Evolutionary conservation across 2,329 filamentous ascomycete species (phyloP).

Genomic region (Ampelomyces quisqualis): DNA sequence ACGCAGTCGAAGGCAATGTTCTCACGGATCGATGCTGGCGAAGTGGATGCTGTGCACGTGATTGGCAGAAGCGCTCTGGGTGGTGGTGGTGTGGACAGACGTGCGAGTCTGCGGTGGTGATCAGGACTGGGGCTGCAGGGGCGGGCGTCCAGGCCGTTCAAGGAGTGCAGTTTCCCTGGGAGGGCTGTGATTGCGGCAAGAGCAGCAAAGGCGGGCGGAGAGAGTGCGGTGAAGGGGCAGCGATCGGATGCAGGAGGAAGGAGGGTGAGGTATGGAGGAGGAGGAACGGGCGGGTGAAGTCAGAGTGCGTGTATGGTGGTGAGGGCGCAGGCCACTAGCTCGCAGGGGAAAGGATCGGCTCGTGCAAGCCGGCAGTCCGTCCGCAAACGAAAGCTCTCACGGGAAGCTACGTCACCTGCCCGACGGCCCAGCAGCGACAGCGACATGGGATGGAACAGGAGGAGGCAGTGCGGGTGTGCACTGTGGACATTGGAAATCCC

Average conservation of each 20-base stretch:
- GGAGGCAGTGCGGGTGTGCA: slow-evolving; percentile 9
- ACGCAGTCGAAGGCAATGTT: slow-evolving; percentile 31
- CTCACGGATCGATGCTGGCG: slow-evolving; percentile 31
- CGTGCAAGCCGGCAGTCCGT: slow-evolving; percentile 13
- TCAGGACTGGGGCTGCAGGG: slow-evolving; percentile 41
- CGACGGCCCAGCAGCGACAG: slow-evolving; percentile 10
- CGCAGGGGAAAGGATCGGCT: slow-evolving; percentile 31
- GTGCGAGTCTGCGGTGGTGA: slow-evolving; percentile 21
- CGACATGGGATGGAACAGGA: slow-evolving; percentile 3
- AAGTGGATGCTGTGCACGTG: slow-evolving; percentile 32
- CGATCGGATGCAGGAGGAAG: slow-evolving; percentile 32
- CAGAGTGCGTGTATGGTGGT: slow-evolving; percentile 15
- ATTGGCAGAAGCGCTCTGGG: slow-evolving; percentile 22
- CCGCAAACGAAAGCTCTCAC: slow-evolving; percentile 30
- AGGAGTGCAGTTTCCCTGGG: slow-evolving; percentile 44
- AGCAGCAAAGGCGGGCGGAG: slow-evolving; percentile 36
- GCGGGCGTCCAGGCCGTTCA: slow-evolving; percentile 36
- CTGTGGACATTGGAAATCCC: neutral
- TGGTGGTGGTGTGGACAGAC: slow-evolving; percentile 16
- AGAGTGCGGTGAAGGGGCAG: slow-evolving; percentile 43
- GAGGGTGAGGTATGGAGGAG: slow-evolving; percentile 18
- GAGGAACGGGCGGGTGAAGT: slow-evolving; percentile 18
- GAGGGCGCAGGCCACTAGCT: slow-evolving; percentile 22
- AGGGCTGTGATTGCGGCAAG: slow-evolving; percentile 27
- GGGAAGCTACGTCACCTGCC: slow-evolving; percentile 29